Evolutionary conservation across 1,284 basidiomycete species (phyloP).

Genomic region (Tetrapyrgos nigripes): DNA sequence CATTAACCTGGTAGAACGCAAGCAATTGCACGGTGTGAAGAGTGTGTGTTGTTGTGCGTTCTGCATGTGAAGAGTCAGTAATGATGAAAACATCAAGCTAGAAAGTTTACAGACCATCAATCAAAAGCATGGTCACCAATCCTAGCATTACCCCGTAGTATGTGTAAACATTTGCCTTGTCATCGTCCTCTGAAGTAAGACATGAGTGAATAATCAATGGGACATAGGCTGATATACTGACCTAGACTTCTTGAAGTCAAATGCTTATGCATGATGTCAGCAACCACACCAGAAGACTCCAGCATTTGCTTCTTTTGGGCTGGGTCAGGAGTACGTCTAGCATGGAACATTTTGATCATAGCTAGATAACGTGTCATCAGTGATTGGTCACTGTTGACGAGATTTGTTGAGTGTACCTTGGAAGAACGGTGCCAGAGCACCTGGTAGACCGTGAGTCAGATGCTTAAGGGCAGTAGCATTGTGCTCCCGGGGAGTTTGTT

Average conservation of each 20-base stretch:
- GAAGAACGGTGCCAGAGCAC: slow-evolving; percentile 84
- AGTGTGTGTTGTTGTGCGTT: slow-evolving; percentile 75
- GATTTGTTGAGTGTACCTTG: slow-evolving; percentile 62
- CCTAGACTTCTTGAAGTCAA: slow-evolving; percentile 64
- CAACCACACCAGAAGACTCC: slow-evolving; percentile 73
- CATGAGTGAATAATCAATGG: slow-evolving; percentile 8
- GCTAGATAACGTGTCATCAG: slow-evolving; percentile 51
- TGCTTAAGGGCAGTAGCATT: slow-evolving; percentile 86
- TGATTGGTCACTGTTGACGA: slow-evolving; percentile 15
- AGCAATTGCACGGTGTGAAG: slow-evolving; percentile 85
- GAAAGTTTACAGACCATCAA: slow-evolving; percentile 72
- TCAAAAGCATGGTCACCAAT: slow-evolving; percentile 74
- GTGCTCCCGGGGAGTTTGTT: slow-evolving; percentile 55
- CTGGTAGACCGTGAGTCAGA: slow-evolving; percentile 82
- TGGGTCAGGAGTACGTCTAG: slow-evolving; percentile 79
- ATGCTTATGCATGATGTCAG: slow-evolving; percentile 78
- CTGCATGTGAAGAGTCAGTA: slow-evolving; percentile 44
- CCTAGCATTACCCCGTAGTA: slow-evolving; percentile 85
- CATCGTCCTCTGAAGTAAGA: slow-evolving; percentile 46
- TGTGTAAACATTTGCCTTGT: slow-evolving; percentile 59
- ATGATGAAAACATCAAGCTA: slow-evolving; percentile 4
- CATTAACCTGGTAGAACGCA: slow-evolving; percentile 77
- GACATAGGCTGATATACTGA: slow-evolving; percentile 41
- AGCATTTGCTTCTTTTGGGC: slow-evolving; percentile 82
- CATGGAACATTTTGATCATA: slow-evolving; percentile 88